Evolutionary conservation across 2,329 filamentous ascomycete species (phyloP).

Genomic region (Aureobasidium sp.): DNA sequence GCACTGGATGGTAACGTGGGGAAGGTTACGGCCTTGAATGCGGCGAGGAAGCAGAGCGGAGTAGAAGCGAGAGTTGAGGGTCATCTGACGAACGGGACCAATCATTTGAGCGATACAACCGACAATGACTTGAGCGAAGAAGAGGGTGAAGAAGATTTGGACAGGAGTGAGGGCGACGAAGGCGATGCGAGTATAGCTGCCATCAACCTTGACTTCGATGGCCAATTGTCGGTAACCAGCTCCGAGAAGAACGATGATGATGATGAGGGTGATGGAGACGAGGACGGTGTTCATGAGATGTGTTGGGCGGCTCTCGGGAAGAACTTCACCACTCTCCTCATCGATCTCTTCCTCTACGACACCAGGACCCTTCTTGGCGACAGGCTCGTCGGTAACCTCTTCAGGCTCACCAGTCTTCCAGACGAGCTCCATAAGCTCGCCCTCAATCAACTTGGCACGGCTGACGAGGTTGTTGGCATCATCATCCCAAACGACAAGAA

Average conservation of each 20-base stretch:
- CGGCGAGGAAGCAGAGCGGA: conserved; percentile 61
- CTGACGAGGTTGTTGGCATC: conserved; percentile 62
- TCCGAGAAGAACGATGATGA: conserved; percentile 59
- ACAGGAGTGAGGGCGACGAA: conserved; percentile 59
- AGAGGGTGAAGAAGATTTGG: conserved; percentile 72
- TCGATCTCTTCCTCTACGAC: conserved; percentile 52
- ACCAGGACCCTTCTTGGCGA: conserved; percentile 38
- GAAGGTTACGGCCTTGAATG: conserved; percentile 48
- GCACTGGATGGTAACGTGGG: conserved; percentile 69
- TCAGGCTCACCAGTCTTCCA: conserved; percentile 53
- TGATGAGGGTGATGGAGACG: conserved; percentile 55
- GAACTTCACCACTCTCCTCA: conserved; percentile 60
- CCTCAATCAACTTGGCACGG: conserved; percentile 63
- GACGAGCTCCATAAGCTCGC: conserved; percentile 67
- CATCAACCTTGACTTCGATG: conserved; percentile 58
- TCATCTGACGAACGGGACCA: conserved; percentile 65
- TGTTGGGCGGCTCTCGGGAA: conserved; percentile 55
- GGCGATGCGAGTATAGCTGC: conserved; percentile 52
- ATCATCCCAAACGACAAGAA: conserved; percentile 76
- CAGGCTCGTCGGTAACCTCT: conserved; percentile 48
- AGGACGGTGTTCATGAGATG: conserved; percentile 63
- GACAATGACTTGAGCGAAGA: conserved; percentile 71
- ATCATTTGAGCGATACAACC: conserved; percentile 68
- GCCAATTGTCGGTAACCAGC: conserved; percentile 62
- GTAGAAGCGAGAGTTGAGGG: conserved; percentile 71